Base-by-base conservation (phyloP, 129 eudicot species). In the Pulicaria dysenterica region DNA sequence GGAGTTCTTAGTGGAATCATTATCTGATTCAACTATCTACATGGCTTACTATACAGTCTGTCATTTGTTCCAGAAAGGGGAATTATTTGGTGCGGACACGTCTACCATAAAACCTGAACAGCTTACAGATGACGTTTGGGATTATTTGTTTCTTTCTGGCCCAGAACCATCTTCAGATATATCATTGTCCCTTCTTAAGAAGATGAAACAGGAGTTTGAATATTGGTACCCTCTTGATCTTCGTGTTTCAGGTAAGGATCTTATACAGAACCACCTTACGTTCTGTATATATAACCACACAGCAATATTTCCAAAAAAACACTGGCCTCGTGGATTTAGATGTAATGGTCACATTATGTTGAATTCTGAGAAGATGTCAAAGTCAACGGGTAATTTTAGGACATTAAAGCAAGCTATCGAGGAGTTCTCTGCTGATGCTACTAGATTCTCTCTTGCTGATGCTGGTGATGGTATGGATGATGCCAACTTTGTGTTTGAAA, bases 391-490 rank as follows among this genome's bases (percentile, higher is more conserved):
- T 42, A 91, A 91, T 57, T 91, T 91, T 73, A 78, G 93, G 80
- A 91, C 97, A 0, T 68, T 91, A 42, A 87, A 87, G 11, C 80
- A 91, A 80, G 96, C 96, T 2, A 88, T 91, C 41, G 85, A 86
- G 59, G 97, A 91, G 64, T 91, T 90, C 48, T 90, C 96, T 45
- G 94, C 96, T 44, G 96, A 90, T 79, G 96, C 96, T 58, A 90
- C 96, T 3, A 59, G 96, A 64, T 87, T 90, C 69, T 82, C 96
- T 24, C 96, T 90, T 76, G 96, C 96, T 41, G 96, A 90, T 74
- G 96, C 96, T 0, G 96, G 96, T 11, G 93, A 90, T 64, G 91
- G 96, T 1, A 88, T 91, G 88, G 97, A 91, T 41, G 97, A 91
- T 71, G 97, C 97, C 11, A 91, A 91, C 64, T 91, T 91, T 41